These are phyloP conservation scores for Erucastrum elatum DNA, from an alignment of 345 rosid genomes.

Conservation along the genomic window DNA sequence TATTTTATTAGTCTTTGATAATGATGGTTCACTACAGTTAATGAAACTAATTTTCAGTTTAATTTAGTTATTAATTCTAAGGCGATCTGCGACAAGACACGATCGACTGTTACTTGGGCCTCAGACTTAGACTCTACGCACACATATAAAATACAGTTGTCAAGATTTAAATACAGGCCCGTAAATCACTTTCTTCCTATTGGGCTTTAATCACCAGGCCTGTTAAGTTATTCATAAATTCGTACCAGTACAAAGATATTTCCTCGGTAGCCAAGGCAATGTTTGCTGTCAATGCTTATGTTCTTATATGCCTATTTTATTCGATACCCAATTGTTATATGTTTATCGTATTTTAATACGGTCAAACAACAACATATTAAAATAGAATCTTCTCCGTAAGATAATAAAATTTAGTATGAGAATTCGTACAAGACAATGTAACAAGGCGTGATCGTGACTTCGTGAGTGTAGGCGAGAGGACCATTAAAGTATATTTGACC, in stretches of 20 bases:
- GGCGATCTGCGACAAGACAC: neutral
- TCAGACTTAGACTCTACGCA: neutral
- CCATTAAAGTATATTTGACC: slow-evolving; percentile 33
- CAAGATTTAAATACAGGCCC: neutral
- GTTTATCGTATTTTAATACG: slow-evolving; percentile 1
- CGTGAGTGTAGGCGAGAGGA: slow-evolving; percentile 1
- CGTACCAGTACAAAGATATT: neutral
- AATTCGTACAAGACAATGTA: slow-evolving; percentile 6
- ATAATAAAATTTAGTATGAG: neutral
- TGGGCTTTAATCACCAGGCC: neutral
- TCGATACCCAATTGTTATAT: neutral
- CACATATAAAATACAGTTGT: neutral
- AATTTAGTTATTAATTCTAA: too few relatives aligned
- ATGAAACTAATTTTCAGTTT: neutral
- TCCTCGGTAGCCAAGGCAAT: neutral
- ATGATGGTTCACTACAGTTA: slow-evolving; percentile 29
- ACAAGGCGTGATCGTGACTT: slow-evolving; percentile 9
- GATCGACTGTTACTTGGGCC: slow-evolving; percentile 12
- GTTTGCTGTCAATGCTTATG: neutral
- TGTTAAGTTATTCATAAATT: neutral
- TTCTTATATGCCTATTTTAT: neutral
- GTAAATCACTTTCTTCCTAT: neutral
- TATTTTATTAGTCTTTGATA: slow-evolving; percentile 35
- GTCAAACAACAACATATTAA: slow-evolving; percentile 9
- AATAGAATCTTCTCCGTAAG: neutral